Percentiles rank a stretch among this genome's conserved stretches.
Conservation (phyloP, 2,329 filamentous ascomycete species). For the Verticillium zaregamsianum region DNA sequence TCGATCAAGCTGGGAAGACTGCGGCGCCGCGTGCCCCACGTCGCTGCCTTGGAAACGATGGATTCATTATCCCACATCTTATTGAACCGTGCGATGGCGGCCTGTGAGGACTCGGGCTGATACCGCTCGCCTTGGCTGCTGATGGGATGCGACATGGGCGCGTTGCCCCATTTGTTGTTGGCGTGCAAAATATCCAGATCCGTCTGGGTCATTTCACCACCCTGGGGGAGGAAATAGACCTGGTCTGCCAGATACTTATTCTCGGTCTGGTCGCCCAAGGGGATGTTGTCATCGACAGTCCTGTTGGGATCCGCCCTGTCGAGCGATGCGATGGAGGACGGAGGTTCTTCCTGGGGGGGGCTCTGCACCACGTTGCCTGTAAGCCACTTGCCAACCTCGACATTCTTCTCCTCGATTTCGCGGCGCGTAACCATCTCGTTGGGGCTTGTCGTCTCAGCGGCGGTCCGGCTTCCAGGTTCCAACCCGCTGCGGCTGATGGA, state of each 20-base stretch:
- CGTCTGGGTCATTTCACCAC: conserved; percentile 35
- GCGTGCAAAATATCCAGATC: conserved; percentile 48
- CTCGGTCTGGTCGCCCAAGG: conserved; percentile 41
- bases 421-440: conserved; percentile 43
- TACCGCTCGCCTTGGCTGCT: conserved; percentile 21
- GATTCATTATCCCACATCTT: conserved; percentile 53
- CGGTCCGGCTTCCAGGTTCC: conserved; percentile 39
- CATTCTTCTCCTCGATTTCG: conserved; percentile 41
- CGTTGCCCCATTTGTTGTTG: conserved; percentile 44
- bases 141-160: conserved; percentile 44
- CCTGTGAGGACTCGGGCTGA: conserved; percentile 48
- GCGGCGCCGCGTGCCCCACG: conserved; percentile 64
- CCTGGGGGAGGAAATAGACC: conserved; percentile 40
- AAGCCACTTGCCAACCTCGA: conserved; percentile 49
- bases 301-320: conserved; percentile 3
- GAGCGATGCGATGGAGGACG: neutral
- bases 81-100: conserved; percentile 49
- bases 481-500: conserved; percentile 40
- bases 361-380: conserved; percentile 21
- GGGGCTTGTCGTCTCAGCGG: conserved; percentile 39
- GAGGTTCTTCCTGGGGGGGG: conserved; percentile 3
- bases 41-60: conserved; percentile 59
- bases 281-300: conserved; percentile 33
- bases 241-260: conserved; percentile 46
- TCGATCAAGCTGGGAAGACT: conserved; percentile 59